Percentiles rank a stretch among this genome's conserved stretches.
Conservation (phyloP, 148 eudicot species). For the Arctostaphylos glauca region DNA sequence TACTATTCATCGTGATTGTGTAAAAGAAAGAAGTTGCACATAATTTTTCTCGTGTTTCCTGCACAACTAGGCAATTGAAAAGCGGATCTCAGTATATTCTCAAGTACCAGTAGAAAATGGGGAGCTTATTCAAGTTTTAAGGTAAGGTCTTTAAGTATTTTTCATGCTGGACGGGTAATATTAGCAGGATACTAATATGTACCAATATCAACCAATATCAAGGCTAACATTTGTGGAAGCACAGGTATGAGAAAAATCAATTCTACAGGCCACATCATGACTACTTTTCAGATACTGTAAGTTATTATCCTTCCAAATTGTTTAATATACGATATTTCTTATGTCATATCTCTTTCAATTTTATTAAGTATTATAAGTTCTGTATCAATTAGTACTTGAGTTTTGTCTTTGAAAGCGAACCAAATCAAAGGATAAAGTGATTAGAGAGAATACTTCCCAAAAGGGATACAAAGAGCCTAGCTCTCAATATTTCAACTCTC, state of each 20-base stretch:
- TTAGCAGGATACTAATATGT: slow-evolving; percentile 24
- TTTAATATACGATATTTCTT: not conserved
- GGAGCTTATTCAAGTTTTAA: slow-evolving; percentile 89
- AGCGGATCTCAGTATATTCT: slow-evolving; percentile 86
- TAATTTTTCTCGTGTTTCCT: slow-evolving; percentile 11
- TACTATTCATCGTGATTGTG: not conserved
- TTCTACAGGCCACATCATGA: slow-evolving; percentile 91
- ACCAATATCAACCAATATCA: slow-evolving; percentile 25
- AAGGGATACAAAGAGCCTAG: too few relatives aligned
- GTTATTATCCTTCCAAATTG: slow-evolving; percentile 15
- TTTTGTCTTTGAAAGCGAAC: not conserved
- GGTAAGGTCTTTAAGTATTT: slow-evolving; percentile 38
- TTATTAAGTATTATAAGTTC: not conserved
- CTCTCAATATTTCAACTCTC: too few relatives aligned
- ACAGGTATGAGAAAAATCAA: slow-evolving; percentile 87
- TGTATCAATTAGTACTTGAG: not conserved
- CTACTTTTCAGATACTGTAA: slow-evolving; percentile 84
- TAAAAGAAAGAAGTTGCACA: not conserved
- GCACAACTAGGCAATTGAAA: slow-evolving; percentile 75
- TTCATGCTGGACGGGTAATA: slow-evolving; percentile 6
- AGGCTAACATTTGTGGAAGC: slow-evolving; percentile 64
- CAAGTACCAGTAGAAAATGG: slow-evolving; percentile 93
- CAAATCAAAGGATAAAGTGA: too few relatives aligned
- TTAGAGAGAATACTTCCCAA: too few relatives aligned
- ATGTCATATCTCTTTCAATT: not conserved